Conservation (phyloP, 1,284 basidiomycete species). For the Ustilago loliicola region DNA sequence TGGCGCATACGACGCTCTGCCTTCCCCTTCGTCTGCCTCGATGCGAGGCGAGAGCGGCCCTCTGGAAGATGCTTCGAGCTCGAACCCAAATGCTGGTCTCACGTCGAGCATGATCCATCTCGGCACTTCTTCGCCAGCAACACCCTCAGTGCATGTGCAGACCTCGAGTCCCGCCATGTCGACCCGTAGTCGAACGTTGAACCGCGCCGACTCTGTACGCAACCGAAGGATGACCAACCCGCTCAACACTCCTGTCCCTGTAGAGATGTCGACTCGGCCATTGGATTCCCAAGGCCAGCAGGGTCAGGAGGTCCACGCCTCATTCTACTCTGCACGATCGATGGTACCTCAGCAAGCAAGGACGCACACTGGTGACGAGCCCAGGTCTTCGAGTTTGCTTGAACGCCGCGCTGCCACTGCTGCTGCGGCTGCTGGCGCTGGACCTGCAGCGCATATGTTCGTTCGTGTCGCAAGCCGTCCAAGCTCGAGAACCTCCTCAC, state of each 20-base stretch:
- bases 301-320: conserved; percentile 3
- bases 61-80: conserved; percentile 15
- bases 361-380: conserved; percentile 11
- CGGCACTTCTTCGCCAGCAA: conserved; percentile 26
- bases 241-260: conserved; percentile 34
- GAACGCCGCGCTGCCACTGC: conserved; percentile 36
- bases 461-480: conserved; percentile 23
- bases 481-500: conserved; percentile 33
- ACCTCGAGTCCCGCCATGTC: conserved; percentile 49
- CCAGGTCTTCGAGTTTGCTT: conserved; percentile 20
- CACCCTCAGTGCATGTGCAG: conserved; percentile 26
- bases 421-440: conserved; percentile 6
- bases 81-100: conserved; percentile 15
- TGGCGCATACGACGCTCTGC: conserved; percentile 34
- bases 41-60: conserved; percentile 20
- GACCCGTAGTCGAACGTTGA: conserved; percentile 44
- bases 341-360: conserved; percentile 1
- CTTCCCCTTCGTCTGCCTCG: conserved; percentile 25
- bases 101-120: conserved; percentile 37
- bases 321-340: conserved; percentile 14
- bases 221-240: conserved; percentile 36
- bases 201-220: conserved; percentile 30
- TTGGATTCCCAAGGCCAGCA: conserved; percentile 5
- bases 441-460: neutral
- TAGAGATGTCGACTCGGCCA: conserved; percentile 6